These are phyloP conservation scores for Chamaenerion angustifolium DNA, from an alignment of 345 rosid genomes.

Conservation along the genomic window DNA sequence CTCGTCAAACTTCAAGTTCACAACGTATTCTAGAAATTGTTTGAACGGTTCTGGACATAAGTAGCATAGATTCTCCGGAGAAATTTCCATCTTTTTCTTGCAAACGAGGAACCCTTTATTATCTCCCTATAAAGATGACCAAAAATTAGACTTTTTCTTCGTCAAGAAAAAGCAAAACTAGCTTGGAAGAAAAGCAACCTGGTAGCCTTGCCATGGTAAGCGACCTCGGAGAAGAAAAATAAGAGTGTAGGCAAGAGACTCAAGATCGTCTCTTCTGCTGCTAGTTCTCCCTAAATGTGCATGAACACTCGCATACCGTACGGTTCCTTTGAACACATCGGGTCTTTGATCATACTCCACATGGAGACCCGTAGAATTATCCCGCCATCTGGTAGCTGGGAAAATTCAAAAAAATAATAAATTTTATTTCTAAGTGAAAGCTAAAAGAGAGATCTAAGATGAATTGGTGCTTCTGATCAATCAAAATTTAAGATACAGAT, in stretches of 20 bases:
- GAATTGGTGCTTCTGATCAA: too few relatives aligned
- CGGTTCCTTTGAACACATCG: slow-evolving; percentile 6
- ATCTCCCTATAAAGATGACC: slow-evolving; percentile 1
- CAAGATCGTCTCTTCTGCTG: slow-evolving; percentile 11
- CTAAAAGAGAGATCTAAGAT: too few relatives aligned
- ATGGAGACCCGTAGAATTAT: slow-evolving; percentile 2
- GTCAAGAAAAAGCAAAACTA: not conserved
- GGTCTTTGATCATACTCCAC: slow-evolving; percentile 5
- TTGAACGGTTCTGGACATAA: slow-evolving; percentile 5
- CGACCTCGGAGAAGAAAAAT: slow-evolving; percentile 5
- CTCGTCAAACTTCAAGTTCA: slow-evolving; percentile 10
- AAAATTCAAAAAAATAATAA: not conserved
- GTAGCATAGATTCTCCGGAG: slow-evolving; percentile 7
- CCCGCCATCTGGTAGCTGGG: slow-evolving; percentile 7
- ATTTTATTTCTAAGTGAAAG: too few relatives aligned
- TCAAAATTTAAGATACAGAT: too few relatives aligned
- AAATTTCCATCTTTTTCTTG: slow-evolving; percentile 8
- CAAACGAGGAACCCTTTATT: slow-evolving; percentile 3
- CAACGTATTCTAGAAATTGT: slow-evolving; percentile 5
- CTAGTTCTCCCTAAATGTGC: slow-evolving; percentile 9
- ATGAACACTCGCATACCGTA: slow-evolving; percentile 5
- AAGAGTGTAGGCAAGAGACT: slow-evolving; percentile 4
- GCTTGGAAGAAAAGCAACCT: slow-evolving; percentile 1
- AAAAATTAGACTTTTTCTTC: too few relatives aligned
- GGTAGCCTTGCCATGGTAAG: slow-evolving; percentile 8